Percentiles rank a stretch among this genome's conserved stretches.
phyloP scores from a whole-genome alignment of 768 basidiomycete species.

The Xerocomus potaroensis region DNA sequence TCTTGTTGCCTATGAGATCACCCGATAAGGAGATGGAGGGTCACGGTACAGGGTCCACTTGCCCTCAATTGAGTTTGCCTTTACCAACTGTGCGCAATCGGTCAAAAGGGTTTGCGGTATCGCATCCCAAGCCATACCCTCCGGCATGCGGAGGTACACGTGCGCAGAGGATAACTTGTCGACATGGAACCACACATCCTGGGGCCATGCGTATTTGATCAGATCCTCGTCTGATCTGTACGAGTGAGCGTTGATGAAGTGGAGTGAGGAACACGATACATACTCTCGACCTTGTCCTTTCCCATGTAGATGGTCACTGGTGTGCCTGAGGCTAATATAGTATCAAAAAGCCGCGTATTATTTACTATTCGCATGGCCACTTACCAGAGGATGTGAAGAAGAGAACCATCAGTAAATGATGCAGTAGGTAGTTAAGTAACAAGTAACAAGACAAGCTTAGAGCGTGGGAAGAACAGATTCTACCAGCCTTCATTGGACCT shows the following conservation, averaged over 20 bases:
- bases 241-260: conserved; percentile 14
- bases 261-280: conserved; percentile 26
- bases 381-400: conserved; percentile 56
- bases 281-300: conserved; percentile 94
- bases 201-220: conserved; percentile 87
- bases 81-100: conserved; percentile 94
- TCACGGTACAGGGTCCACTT: not conserved
- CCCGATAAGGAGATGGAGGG: not conserved
- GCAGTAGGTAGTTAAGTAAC: too few relatives aligned
- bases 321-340: conserved; percentile 49
- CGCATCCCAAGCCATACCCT: conserved; percentile 80
- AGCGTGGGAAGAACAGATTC: conserved; percentile 6
- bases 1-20: conserved; percentile 76
- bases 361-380: not conserved
- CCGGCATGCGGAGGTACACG: conserved; percentile 90
- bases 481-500: too few relatives aligned
- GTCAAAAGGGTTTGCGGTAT: conserved; percentile 73
- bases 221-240: conserved; percentile 80
- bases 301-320: conserved; percentile 87
- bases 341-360: not conserved
- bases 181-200: conserved; percentile 94
- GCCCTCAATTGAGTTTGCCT: conserved; percentile 97
- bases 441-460: too few relatives aligned
- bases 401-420: conserved; percentile 62
- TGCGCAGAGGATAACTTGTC: conserved; percentile 97